Percentiles rank a stretch among this genome's conserved stretches.
Evolutionary conservation across 2,329 filamentous ascomycete genomes (phyloP).

Genomic region (Penicillium griseofulvum): DNA sequence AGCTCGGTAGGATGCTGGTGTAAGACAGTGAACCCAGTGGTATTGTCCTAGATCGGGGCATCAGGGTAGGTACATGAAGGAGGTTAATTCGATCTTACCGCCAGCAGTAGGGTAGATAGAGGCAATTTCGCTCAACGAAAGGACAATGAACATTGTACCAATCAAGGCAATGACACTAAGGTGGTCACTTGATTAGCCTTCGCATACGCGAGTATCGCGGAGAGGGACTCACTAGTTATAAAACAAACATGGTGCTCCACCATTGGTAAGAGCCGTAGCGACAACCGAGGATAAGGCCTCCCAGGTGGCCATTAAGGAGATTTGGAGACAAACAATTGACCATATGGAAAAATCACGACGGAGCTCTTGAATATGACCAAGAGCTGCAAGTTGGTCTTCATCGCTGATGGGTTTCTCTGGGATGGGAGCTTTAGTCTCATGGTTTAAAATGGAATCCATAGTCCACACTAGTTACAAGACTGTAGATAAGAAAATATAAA

Average conservation of each 20-base stretch:
- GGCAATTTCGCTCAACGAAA: conserved; percentile 43
- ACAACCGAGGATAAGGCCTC: conserved; percentile 51
- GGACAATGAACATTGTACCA: conserved; percentile 41
- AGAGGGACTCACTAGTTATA: conserved; percentile 20
- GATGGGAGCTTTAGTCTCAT: conserved; percentile 6
- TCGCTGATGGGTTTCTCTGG: conserved; percentile 18
- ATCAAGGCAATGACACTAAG: conserved; percentile 44
- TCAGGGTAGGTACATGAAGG: background rate
- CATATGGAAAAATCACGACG: conserved; percentile 44
- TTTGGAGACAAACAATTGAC: conserved; percentile 44
- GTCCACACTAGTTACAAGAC: background rate
- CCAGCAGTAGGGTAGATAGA: conserved; percentile 33
- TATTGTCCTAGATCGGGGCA: conserved; percentile 39
- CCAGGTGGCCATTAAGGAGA: conserved; percentile 54
- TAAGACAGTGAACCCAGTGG: conserved; percentile 47
- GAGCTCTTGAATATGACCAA: conserved; percentile 28
- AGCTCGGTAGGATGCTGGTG: conserved; percentile 33
- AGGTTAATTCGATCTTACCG: conserved; percentile 9
- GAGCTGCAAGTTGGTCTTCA: conserved; percentile 22
- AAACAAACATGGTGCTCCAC: conserved; percentile 38
- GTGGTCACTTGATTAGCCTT: background rate
- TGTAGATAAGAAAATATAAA: background rate
- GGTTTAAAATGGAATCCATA: conserved; percentile 6
- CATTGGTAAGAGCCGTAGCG: conserved; percentile 43
- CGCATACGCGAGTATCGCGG: background rate